Evolutionary conservation across 257 asterid species (phyloP).

Genomic region (Lycium ferocissimum): DNA sequence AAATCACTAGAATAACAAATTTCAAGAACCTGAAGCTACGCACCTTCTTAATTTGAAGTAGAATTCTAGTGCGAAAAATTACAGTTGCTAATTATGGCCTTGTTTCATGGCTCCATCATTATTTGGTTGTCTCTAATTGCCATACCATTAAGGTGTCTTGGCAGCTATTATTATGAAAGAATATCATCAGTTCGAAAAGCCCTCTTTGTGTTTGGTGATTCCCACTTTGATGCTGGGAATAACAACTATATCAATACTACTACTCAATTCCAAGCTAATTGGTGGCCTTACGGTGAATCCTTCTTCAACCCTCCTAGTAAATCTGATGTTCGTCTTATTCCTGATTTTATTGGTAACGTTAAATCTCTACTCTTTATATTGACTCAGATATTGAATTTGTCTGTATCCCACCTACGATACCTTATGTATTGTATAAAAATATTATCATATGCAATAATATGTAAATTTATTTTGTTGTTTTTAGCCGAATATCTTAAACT

Average conservation of each 20-base stretch:
- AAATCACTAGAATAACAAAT: too few species aligned
- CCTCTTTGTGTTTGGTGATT: constrained; percentile 25
- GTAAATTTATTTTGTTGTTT: neutral
- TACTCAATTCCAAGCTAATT: constrained; percentile 27
- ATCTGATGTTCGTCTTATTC: constrained; percentile 1
- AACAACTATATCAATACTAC: constrained; percentile 6
- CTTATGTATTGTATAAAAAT: too few species aligned
- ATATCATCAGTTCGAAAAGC: neutral
- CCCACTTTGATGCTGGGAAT: constrained; percentile 18
- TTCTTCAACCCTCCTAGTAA: neutral
- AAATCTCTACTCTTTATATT: neutral
- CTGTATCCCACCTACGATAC: too few species aligned
- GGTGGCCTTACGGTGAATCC: constrained; percentile 21
- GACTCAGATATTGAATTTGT: too few species aligned
- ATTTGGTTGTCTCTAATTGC: neutral
- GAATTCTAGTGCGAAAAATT: neutral
- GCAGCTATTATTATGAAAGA: neutral
- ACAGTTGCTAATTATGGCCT: neutral
- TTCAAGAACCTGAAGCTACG: too few species aligned
- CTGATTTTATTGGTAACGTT: neutral
- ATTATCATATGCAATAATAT: too few species aligned
- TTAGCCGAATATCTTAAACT: neutral
- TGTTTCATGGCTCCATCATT: neutral
- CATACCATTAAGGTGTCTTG: neutral
- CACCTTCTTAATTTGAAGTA: neutral